These are phyloP conservation scores for Xylaria curta DNA, from an alignment of 495 filamentous ascomycete genomes.

Conservation along the genomic window DNA sequence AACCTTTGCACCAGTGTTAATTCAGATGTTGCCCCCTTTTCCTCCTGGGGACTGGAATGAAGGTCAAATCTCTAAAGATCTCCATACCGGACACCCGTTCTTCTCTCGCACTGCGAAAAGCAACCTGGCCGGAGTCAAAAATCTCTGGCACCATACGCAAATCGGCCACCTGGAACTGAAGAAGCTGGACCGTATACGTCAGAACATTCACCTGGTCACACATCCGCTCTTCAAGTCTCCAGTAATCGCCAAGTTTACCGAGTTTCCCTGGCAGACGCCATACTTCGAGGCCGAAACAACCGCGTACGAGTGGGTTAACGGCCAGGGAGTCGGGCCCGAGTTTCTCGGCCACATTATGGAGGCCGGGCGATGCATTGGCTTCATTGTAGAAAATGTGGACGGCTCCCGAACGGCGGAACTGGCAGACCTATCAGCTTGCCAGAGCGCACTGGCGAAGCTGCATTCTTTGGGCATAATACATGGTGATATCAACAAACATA, in stretches of 20 bases:
- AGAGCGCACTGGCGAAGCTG: slow-evolving; percentile 38
- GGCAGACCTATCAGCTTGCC: slow-evolving; percentile 44
- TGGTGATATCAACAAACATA: slow-evolving; percentile 54
- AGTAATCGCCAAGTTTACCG: slow-evolving; percentile 51
- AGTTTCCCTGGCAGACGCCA: slow-evolving; percentile 49
- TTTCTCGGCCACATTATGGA: slow-evolving; percentile 56
- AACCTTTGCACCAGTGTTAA: slow-evolving; percentile 31
- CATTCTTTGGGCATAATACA: slow-evolving; percentile 50
- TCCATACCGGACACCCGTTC: slow-evolving; percentile 9
- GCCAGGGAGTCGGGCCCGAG: slow-evolving; percentile 44
- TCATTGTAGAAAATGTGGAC: slow-evolving; percentile 48
- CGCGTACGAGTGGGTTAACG: slow-evolving; percentile 50
- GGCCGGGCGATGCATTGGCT: slow-evolving; percentile 52
- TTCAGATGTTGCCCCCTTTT: slow-evolving; percentile 32
- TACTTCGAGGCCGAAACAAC: slow-evolving; percentile 50
- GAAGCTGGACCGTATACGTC: slow-evolving; percentile 11
- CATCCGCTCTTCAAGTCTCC: slow-evolving; percentile 35
- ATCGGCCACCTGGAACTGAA: slow-evolving; percentile 36
- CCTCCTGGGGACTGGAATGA: slow-evolving; percentile 39
- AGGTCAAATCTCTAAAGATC: slow-evolving; percentile 31
- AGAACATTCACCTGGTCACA: slow-evolving; percentile 29
- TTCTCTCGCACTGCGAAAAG: slow-evolving; percentile 24
- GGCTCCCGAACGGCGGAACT: slow-evolving; percentile 39
- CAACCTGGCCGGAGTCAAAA: slow-evolving; percentile 30
- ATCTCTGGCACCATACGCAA: slow-evolving; percentile 31